A percentile compares a stretch with the other conserved stretches of the same genome.
Evolutionary conservation across 2,329 filamentous ascomycete species (phyloP).

Genomic region (Alternaria angustiovoidea): DNA sequence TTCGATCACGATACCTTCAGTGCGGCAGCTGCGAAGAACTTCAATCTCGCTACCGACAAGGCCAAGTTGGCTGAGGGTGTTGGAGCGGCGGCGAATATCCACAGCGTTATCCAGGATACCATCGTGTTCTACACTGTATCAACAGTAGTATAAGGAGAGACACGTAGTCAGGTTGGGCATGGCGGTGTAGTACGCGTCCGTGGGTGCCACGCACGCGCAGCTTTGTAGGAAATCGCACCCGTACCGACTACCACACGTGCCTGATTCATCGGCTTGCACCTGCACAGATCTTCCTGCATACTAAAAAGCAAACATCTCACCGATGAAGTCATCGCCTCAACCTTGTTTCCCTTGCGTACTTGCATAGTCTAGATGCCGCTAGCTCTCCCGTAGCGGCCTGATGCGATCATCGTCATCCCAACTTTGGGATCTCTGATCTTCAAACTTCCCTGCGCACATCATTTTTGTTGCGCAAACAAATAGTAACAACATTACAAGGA

Average conservation of each 20-base stretch:
- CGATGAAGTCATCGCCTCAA: slow-evolving; percentile 11
- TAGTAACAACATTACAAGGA: not conserved
- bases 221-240: not conserved
- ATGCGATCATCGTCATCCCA: slow-evolving; percentile 3
- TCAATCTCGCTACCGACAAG: slow-evolving; percentile 10
- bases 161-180: not conserved
- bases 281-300: not conserved
- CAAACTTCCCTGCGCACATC: slow-evolving; percentile 2
- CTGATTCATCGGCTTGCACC: not conserved
- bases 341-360: not conserved
- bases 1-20: slow-evolving; percentile 32
- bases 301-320: not conserved
- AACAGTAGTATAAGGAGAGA: not conserved
- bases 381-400: slow-evolving; percentile 8
- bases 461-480: not conserved
- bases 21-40: slow-evolving; percentile 18
- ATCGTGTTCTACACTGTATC: slow-evolving; percentile 19
- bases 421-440: not conserved
- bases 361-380: slow-evolving; percentile 3
- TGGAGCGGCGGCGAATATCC: slow-evolving; percentile 26
- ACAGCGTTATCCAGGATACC: slow-evolving; percentile 23
- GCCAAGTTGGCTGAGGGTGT: slow-evolving; percentile 18
- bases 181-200: not conserved
- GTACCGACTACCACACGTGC: slow-evolving; percentile 1
- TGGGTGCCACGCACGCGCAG: not conserved